A percentile compares a stretch with the other conserved stretches of the same genome.
Conservation (phyloP, 345 rosid species). For the Arabidopsis suecica region DNA sequence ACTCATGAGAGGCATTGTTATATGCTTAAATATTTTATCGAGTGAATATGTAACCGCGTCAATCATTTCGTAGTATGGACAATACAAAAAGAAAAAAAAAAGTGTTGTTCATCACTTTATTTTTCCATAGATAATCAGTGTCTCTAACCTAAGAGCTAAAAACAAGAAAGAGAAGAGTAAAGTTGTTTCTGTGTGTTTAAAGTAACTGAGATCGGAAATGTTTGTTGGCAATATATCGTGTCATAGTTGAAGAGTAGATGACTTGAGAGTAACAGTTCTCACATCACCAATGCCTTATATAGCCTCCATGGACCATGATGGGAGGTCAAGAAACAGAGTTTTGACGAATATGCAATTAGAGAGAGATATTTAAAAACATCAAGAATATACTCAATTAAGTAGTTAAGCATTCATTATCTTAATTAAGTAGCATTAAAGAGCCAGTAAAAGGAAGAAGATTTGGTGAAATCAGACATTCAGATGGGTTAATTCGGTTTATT, state of each 20-base stretch:
- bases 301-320: background rate
- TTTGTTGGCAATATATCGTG: background rate
- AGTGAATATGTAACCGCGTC: conserved; percentile 6
- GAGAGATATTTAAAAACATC: background rate
- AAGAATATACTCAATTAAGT: background rate
- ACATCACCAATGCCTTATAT: background rate
- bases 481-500: background rate
- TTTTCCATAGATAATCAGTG: background rate
- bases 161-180: background rate
- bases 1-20: background rate
- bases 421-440: background rate
- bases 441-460: background rate
- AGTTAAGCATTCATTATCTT: background rate
- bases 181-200: too few species aligned
- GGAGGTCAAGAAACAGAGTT: background rate
- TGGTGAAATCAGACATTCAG: background rate
- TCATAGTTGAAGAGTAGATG: background rate
- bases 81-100: background rate
- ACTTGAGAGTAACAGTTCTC: background rate
- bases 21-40: conserved; percentile 1
- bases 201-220: background rate
- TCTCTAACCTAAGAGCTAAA: conserved; percentile 7
- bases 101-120: conserved; percentile 7
- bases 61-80: background rate
- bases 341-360: background rate